Base-by-base conservation (phyloP, 78 protist species). In the Salpingoeca rosetta region DNA sequence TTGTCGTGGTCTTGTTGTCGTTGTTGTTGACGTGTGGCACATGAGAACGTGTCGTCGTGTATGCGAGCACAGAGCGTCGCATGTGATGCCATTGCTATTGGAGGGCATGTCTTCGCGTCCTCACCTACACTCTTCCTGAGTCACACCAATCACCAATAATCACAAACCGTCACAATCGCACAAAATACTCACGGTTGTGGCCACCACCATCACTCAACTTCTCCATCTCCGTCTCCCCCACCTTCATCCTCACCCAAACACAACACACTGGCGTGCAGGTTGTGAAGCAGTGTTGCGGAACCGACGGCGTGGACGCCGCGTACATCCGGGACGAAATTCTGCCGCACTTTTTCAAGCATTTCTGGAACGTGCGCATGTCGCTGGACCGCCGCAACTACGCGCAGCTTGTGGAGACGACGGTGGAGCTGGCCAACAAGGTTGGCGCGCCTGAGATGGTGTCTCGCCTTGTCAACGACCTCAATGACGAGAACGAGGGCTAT, bases 351-450 rank as follows among this genome's bases (percentile, higher is more conserved):
- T 96, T 95, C 87, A 10, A 42, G 78, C 83, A 91, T 42, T 97
- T 98, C 77, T 98, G 99, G 99, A 94, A 88, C 44, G 41, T 95
- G 36, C 83, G 98, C 11, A 95, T 94, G 93, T 98, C 99, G 7
- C 82, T 89, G 72, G 99, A 57, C 26, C 44, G 17, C 39, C 87
- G 51, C 80, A 94, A 91, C 88, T 90, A 91, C 85, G 41, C 65
- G 43, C 89, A 85, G 86, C 88, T 98, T 36, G 97, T 98, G n/a
- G 98, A 96, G 24, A 98, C 99, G 22, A 98, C 99, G 0, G 95
- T 92, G 24, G 97, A 94, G 85, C 51, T 98, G 3, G 99, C 98
- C 57, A 90, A 89, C 88, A 96, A 95, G 86, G 96, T 95, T 3
- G 99, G 98, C 31, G 94, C 88, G n/a, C 77, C 94, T 0, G 95